Base-by-base conservation (phyloP, 2,329 filamentous ascomycete genomes). In the Chaetomium olivaceum region DNA sequence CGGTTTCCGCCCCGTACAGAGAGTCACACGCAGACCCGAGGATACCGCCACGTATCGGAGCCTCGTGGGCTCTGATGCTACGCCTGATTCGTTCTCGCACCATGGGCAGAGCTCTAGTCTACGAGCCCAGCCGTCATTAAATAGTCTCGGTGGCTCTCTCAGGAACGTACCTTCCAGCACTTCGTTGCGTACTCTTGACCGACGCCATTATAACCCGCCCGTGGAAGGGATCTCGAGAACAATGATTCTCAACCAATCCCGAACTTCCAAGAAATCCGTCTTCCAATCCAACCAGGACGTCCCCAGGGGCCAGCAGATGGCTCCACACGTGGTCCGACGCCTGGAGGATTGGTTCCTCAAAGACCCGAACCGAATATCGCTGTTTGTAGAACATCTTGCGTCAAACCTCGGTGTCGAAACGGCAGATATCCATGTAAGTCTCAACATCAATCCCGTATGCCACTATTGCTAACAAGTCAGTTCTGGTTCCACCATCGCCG, bases 401-500 rank as follows among this genome's bases (percentile, higher is more conserved):
- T 86, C 84, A 0, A 86, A 82, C 50, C 74, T 86, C 2, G 82
- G 82, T 16, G 80, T 85, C 27, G 82, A 85, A 63, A 78, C 80
- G 3, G 75, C 77, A 57, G 81, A 85, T 67, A 78, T 87, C 31
- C 79, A 84, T 64, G 79, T 83, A 62, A 74, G 77, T 74, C 12
- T 27, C 29, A 14, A 16, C 61, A 6, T 7, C 8, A 11, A 4
- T 29, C 23, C 0, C 19, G 21, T 31, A 23, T 31, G 4, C 9
- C 16, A 14, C 43, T 73, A 16, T 66, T 61, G 19, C 69, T 74
- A 25, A 75, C 63, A 48, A 36, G 19, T 16, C 57, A 80, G 78
- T 66, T 76, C 3, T 87, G 84, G 84, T 86, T 85, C 71, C 80
- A 83, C 66, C 81, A 85, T 65, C 81, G 83, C 23, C 79, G 82